Percentiles rank a stretch among this genome's conserved stretches.
These are phyloP conservation scores for Rhizopogon sp. DNA, from an alignment of 768 basidiomycete species.

Conservation along the genomic window DNA sequence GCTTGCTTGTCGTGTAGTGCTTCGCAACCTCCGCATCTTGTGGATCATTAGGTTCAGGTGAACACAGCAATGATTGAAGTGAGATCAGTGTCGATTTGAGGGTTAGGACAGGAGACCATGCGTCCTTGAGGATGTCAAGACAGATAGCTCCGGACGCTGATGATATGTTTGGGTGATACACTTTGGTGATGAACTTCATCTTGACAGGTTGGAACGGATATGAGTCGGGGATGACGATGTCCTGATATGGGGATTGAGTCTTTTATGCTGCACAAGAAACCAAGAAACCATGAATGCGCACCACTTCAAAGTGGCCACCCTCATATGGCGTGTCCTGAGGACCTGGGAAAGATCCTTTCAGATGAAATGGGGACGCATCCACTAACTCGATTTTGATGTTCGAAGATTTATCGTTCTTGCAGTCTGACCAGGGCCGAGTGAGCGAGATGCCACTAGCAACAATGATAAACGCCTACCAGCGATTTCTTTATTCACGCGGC, in stretches of 20 bases:
- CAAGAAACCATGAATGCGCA: slow-evolving; percentile 36
- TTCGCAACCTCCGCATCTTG: slow-evolving; percentile 99
- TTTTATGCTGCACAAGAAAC: slow-evolving; percentile 3
- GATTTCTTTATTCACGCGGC: slow-evolving; percentile 94
- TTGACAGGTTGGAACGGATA: slow-evolving; percentile 94
- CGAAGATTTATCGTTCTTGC: slow-evolving; percentile 92
- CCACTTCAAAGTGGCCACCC: slow-evolving; percentile 88
- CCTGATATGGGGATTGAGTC: slow-evolving; percentile 37
- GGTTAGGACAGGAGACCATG: slow-evolving; percentile 94
- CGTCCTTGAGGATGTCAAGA: slow-evolving; percentile 80
- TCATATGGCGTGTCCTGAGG: slow-evolving; percentile 92
- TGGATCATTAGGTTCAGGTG: slow-evolving; percentile 93
- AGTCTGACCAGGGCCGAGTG: slow-evolving; percentile 48
- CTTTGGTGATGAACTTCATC: slow-evolving; percentile 98
- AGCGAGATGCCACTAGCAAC: background rate
- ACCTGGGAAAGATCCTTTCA: slow-evolving; percentile 87
- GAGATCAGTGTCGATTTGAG: slow-evolving; percentile 96
- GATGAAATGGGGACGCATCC: slow-evolving; percentile 87
- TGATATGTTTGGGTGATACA: slow-evolving; percentile 94
- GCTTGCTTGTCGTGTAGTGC: slow-evolving; percentile 86
- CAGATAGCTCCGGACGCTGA: slow-evolving; percentile 95
- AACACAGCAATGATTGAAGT: slow-evolving; percentile 87
- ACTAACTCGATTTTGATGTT: slow-evolving; percentile 83
- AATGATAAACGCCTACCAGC: slow-evolving; percentile 43
- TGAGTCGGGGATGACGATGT: slow-evolving; percentile 88